A percentile compares a stretch with the other conserved stretches of the same genome.
phyloP scores from a whole-genome alignment of 176 grass and related monocot genomes.

The Aegilops longissima region DNA sequence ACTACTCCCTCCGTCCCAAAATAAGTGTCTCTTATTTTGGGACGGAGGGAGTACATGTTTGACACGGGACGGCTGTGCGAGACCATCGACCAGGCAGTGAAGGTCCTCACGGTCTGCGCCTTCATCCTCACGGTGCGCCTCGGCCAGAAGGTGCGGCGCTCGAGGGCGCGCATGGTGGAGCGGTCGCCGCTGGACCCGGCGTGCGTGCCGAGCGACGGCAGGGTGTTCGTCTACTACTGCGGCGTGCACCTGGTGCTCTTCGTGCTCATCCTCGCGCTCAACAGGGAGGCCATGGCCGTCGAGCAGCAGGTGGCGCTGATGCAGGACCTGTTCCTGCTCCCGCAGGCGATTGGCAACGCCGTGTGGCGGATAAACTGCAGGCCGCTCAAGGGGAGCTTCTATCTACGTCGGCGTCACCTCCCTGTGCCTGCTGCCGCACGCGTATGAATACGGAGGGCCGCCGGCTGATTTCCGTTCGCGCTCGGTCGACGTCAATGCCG shows the following conservation, averaged over 20 bases:
- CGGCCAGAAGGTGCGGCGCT: background rate
- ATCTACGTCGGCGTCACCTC: conserved; percentile 49
- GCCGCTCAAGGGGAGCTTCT: conserved; percentile 44
- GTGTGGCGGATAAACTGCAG: conserved; percentile 49
- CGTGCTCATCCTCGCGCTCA: conserved; percentile 27
- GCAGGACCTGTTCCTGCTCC: conserved; percentile 57
- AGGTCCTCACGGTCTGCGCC: background rate
- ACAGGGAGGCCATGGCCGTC: conserved; percentile 18
- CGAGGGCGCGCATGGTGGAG: background rate
- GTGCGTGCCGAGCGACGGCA: conserved; percentile 42
- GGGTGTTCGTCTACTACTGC: background rate
- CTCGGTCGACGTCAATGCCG: conserved; percentile 19
- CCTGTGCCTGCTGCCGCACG: conserved; percentile 44
- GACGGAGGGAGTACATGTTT: background rate
- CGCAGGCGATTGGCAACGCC: conserved; percentile 54
- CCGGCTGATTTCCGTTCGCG: conserved; percentile 23
- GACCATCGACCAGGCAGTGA: background rate
- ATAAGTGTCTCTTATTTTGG: no score
- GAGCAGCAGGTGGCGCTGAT: conserved; percentile 43
- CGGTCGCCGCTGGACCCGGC: conserved; percentile 27
- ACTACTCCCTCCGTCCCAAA: background rate
- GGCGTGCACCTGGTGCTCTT: background rate
- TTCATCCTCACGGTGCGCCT: background rate
- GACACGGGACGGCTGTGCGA: background rate
- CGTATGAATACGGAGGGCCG: conserved; percentile 39